Conservation (phyloP, 176 grass and related monocot genomes). For the Pontederia crassipes region DNA sequence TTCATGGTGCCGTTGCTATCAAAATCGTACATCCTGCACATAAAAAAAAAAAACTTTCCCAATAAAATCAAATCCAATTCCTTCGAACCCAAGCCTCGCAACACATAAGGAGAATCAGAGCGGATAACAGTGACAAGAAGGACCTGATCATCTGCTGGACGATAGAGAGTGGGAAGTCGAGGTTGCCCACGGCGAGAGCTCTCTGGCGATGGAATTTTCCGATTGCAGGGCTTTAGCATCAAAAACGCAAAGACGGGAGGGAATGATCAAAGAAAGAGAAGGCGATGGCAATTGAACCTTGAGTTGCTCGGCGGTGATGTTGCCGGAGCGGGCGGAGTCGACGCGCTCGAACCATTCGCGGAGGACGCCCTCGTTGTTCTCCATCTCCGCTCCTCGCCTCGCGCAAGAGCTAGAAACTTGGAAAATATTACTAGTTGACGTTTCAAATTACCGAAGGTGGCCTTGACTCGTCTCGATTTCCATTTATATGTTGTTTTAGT, state of each 20-base stretch:
- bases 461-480: no score
- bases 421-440: no score
- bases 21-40: slow-evolving; percentile 78
- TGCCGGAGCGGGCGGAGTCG: slow-evolving; percentile 43
- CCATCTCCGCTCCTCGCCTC: slow-evolving; percentile 25
- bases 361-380: slow-evolving; percentile 36
- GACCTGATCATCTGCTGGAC: slow-evolving; percentile 85
- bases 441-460: no score
- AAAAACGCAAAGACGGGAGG: slow-evolving; percentile 9
- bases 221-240: background rate
- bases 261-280: background rate
- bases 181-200: slow-evolving; percentile 63
- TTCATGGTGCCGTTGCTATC: slow-evolving; percentile 76
- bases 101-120: slow-evolving; percentile 7
- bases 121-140: background rate
- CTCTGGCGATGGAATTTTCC: slow-evolving; percentile 28
- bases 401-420: no score
- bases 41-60: background rate
- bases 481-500: no score
- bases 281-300: slow-evolving; percentile 28
- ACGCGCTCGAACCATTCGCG: slow-evolving; percentile 69
- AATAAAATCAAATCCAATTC: slow-evolving; percentile 3
- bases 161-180: slow-evolving; percentile 51
- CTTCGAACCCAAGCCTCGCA: background rate
- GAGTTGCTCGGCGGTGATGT: slow-evolving; percentile 57